Base-by-base conservation (phyloP, 257 asterid species). In the Jacaranda mimosifolia region DNA sequence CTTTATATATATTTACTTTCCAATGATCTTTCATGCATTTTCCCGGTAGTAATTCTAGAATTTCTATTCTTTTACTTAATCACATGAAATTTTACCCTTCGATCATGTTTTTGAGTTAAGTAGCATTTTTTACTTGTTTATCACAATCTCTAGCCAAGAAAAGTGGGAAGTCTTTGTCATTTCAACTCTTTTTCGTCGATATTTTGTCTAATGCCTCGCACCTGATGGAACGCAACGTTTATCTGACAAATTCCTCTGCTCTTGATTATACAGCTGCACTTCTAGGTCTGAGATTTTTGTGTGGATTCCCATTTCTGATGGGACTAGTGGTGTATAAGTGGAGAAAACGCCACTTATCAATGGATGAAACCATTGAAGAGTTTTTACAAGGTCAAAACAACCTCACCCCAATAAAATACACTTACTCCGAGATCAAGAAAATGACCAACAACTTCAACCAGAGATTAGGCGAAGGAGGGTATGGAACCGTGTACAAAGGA, bases 401-500 rank as follows among this genome's bases (percentile, higher is more conserved):
- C 80, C 84, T 82, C 45, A 75, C 86, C 0, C 91, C 88, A 7
- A 80, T 86, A 69, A 88, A 85, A 39, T 86, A 88, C 74, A 81
- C 89, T 2, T 86, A 88, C 75, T 76, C 87, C 1, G 79, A 88
- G 77, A 77, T 88, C 70, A 84, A 77, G 79, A 84, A 80, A 69
- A 88, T 83, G 91, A 86, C 89, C 0, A 80, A 70, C 77, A 83
- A 80, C 15, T 84, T 88, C 83, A 79, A 43, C 66, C 88, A 88
- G 58, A 84, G 75, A 66, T 35, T 88, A 53, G 92, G 92, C 1
- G 92, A 88, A 70, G 89, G 88, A 0, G 89, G 83, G 0, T 83
- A 56, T 15, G 89, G 87, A 15, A 80, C 83, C 7, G 88, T 88
- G 9, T 88, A 86, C 78, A 86, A 86, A 81, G 92, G 90, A 32